Conservation (phyloP, 192 early-diverging fungal species). For the Chytriomyces hyalinus region DNA sequence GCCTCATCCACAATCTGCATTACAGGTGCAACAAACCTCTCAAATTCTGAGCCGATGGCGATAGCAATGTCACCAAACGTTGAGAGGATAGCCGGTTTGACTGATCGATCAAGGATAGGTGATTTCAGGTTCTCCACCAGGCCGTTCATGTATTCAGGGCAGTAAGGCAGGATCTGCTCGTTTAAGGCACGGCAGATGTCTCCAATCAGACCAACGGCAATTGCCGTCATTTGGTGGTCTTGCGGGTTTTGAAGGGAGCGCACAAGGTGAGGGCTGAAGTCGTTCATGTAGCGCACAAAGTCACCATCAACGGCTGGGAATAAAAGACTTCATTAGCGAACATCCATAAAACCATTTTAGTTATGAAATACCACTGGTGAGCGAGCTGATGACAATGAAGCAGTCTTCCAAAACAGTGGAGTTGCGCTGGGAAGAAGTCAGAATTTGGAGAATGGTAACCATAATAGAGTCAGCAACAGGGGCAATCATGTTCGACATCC, state of each 20-base stretch:
- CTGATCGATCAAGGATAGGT: constrained; percentile 77
- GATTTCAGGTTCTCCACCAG: constrained; percentile 79
- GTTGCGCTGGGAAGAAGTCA: constrained; percentile 71
- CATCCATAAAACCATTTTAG: neutral
- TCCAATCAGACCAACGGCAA: constrained; percentile 95
- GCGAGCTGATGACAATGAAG: constrained; percentile 87
- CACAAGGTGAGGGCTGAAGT: constrained; percentile 83
- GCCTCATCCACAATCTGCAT: constrained; percentile 91
- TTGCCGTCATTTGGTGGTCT: constrained; percentile 90
- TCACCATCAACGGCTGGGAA: constrained; percentile 75
- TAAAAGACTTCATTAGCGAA: neutral
- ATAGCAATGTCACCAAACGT: constrained; percentile 98
- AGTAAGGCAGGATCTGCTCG: constrained; percentile 76
- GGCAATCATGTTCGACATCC: constrained; percentile 72
- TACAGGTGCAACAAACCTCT: constrained; percentile 75
- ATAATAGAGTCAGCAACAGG: constrained; percentile 88
- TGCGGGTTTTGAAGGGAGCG: constrained; percentile 84
- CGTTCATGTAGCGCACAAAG: constrained; percentile 87
- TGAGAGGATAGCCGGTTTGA: constrained; percentile 93
- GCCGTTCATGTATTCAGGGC: constrained; percentile 80
- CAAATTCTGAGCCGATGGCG: constrained; percentile 87
- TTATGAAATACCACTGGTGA: constrained; percentile 65
- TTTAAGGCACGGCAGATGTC: constrained; percentile 93
- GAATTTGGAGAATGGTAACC: constrained; percentile 80
- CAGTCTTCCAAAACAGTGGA: constrained; percentile 91